These are phyloP conservation scores for Xylaria curta DNA, from an alignment of 495 filamentous ascomycete genomes.

Conservation along the genomic window DNA sequence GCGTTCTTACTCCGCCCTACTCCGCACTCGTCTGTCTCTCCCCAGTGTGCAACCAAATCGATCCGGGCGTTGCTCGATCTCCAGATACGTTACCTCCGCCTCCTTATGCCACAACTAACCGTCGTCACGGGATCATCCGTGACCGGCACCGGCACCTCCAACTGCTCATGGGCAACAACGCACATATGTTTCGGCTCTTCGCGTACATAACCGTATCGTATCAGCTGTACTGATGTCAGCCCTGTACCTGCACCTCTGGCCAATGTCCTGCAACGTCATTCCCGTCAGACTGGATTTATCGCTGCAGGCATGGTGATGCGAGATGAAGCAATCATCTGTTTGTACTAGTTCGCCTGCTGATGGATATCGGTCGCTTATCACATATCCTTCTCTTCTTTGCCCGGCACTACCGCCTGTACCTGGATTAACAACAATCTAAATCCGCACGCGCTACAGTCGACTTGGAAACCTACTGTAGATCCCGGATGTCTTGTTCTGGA, in stretches of 20 bases:
- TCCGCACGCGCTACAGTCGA: background rate
- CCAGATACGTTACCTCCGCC: background rate
- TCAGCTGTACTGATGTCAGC: constrained; percentile 12
- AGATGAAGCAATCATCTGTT: constrained; percentile 14
- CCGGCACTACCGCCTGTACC: background rate
- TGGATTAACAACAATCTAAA: background rate
- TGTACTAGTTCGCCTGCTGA: background rate
- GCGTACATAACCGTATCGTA: background rate
- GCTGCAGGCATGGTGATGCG: constrained; percentile 24
- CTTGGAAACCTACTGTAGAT: background rate
- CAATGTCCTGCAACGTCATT: constrained; percentile 30
- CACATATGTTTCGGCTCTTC: background rate
- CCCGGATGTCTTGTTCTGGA: constrained; percentile 18
- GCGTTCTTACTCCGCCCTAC: constrained; percentile 6
- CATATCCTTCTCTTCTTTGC: background rate
- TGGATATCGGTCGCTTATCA: background rate
- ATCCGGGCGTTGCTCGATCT: background rate
- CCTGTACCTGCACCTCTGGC: constrained; percentile 25
- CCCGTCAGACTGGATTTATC: constrained; percentile 24
- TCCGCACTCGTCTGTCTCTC: background rate
- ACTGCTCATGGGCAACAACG: background rate
- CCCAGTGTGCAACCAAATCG: background rate
- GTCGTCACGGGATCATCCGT: background rate
- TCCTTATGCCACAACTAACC: constrained; percentile 1
- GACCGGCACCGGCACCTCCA: background rate